Conservation (phyloP, 352 stramenopile genomes). For the Pythium brachiatum region DNA sequence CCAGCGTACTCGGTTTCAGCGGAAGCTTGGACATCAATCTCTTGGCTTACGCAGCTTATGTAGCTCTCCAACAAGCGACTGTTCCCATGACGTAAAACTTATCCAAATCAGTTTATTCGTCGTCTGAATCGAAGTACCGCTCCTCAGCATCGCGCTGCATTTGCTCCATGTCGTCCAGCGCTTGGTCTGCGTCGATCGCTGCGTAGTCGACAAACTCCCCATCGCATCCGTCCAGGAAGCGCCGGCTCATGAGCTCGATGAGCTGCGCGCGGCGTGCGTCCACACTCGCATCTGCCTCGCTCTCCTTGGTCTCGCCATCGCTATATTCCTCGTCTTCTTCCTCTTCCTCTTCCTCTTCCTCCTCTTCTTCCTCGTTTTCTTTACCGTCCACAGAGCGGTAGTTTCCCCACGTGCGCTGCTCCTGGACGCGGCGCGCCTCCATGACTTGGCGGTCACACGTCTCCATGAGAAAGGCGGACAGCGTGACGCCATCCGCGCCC, state of each 20-base stretch:
- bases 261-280: slow-evolving; percentile 53
- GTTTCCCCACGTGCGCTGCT: slow-evolving; percentile 59
- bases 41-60: neutral
- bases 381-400: slow-evolving; percentile 28
- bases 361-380: slow-evolving; percentile 34
- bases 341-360: slow-evolving; percentile 51
- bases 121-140: slow-evolving; percentile 57
- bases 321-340: slow-evolving; percentile 39
- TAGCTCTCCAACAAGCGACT: slow-evolving; percentile 7
- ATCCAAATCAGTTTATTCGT: too few species aligned
- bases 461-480: slow-evolving; percentile 70
- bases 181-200: slow-evolving; percentile 56
- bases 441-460: slow-evolving; percentile 69
- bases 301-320: slow-evolving; percentile 34
- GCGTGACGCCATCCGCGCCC: slow-evolving; percentile 20
- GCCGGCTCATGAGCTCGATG: slow-evolving; percentile 69
- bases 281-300: slow-evolving; percentile 24
- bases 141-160: slow-evolving; percentile 81
- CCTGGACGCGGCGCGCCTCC: slow-evolving; percentile 50
- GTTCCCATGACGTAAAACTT: slow-evolving; percentile 4
- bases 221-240: slow-evolving; percentile 69
- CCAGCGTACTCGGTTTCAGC: neutral
- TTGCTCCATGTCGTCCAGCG: slow-evolving; percentile 60
- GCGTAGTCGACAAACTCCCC: slow-evolving; percentile 60
- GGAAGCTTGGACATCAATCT: slow-evolving; percentile 9